Evolutionary conservation across 306 rosid genomes (phyloP), one percentile per base, ranked within the genome.

Genomic region (Prosopis cineraria): DNA sequence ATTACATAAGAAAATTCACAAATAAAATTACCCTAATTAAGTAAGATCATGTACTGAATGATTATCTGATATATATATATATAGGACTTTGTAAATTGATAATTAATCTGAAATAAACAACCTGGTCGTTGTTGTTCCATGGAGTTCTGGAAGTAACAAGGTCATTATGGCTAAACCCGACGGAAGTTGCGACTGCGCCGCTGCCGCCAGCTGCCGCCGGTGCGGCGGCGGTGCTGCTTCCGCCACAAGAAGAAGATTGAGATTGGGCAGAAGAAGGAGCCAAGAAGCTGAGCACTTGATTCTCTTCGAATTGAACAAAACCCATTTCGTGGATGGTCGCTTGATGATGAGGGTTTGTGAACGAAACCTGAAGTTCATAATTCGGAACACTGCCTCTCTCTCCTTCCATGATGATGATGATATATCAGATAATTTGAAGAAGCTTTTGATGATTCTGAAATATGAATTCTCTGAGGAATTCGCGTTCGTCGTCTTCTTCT

Each of bases 381-480:
- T 79, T 87, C 9, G 87, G 82, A 84, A 83, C 82, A n/a, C n/a
- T n/a, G 58, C 76, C 91, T 76, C 87, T 79, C 65, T 74, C 85
- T 25, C 94, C 90, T 80, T 94, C 98, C 98, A 94, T 93, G 25
- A 1, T n/a, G n/a, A n/a, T n/a, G n/a, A n/a, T n/a, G n/a, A n/a
- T n/a, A n/a, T 34, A 34, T 3, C 53, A 62, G 10, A 60, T 64
- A 13, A 34, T 34, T 20, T 52, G 7, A 20, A n/a, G n/a, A 55
- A 41, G n/a, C 36, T 36, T 31, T 25, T 3, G 75, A 33, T 64
- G 45, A 58, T 58, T 33, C 5, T n/a, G 16, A 65, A 27, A 25
- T 58, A 67, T 58, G 73, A 72, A 53, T 33, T 72, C 44, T 75
- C 44, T 75, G 12, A 29, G 67, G 19, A 14, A 16, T 7, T 31